These are phyloP conservation scores for Talaromyces rugulosus DNA, from an alignment of 2,329 filamentous ascomycete species.

Conservation along the genomic window DNA sequence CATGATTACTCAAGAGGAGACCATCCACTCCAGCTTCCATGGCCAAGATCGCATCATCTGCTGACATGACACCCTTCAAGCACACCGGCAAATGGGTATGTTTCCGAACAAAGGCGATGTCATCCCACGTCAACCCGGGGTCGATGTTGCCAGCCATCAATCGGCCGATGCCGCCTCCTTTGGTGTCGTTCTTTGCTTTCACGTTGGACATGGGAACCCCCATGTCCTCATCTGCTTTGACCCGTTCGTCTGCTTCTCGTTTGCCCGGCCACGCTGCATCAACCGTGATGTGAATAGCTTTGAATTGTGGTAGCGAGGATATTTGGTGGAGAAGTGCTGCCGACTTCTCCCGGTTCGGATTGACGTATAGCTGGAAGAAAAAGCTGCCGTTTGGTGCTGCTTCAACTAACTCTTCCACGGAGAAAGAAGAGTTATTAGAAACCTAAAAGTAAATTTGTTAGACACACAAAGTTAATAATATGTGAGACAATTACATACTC, in stretches of 20 bases:
- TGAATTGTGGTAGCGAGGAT: constrained; percentile 38
- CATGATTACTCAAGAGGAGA: constrained; percentile 56
- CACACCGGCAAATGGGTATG: constrained; percentile 50
- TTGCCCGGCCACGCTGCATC: constrained; percentile 54
- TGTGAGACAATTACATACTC: constrained; percentile 28
- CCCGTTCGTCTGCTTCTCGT: constrained; percentile 55
- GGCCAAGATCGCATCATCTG: constrained; percentile 51
- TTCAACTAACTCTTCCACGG: constrained; percentile 52
- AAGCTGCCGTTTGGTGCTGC: constrained; percentile 40
- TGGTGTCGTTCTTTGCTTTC: constrained; percentile 46
- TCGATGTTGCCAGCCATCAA: constrained; percentile 53
- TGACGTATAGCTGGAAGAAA: constrained; percentile 56
- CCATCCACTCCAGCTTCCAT: constrained; percentile 50
- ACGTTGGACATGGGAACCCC: constrained; percentile 43
- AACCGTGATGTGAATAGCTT: constrained; percentile 51
- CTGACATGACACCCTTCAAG: constrained; percentile 55
- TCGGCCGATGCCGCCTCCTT: constrained; percentile 51
- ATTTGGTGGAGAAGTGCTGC: constrained; percentile 42
- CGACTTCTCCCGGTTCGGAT: constrained; percentile 48
- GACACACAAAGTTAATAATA: background rate
- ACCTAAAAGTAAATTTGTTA: constrained; percentile 31
- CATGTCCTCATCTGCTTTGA: constrained; percentile 44
- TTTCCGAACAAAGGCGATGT: constrained; percentile 50
- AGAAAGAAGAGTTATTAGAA: constrained; percentile 59
- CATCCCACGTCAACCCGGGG: constrained; percentile 49